Conservation (phyloP, 2,329 filamentous ascomycete genomes). For the Endoconidiophora polonica region DNA sequence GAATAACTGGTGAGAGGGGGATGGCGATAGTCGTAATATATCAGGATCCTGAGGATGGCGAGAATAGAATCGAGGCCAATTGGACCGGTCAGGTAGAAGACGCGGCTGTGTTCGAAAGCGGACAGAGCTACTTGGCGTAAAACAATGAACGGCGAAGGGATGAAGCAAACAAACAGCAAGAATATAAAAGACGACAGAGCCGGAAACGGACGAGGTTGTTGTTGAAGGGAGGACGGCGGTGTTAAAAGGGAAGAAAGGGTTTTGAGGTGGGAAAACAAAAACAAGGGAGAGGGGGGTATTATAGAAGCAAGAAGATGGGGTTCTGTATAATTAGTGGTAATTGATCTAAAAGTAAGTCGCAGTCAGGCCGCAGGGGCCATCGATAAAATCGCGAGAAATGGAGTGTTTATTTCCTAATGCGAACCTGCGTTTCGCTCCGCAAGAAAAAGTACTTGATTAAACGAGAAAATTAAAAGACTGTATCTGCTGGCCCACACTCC, state of each 20-base stretch:
- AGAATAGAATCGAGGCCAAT: not conserved
- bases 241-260: conserved; percentile 5
- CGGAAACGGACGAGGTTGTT: not conserved
- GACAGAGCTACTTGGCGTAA: not conserved
- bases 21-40: conserved; percentile 11
- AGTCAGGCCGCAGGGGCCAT: too few species aligned
- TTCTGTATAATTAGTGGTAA: too few species aligned
- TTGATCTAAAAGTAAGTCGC: too few species aligned
- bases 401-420: too few species aligned
- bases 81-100: not conserved
- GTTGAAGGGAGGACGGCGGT: not conserved
- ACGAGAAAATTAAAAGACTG: too few species aligned
- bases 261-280: conserved; percentile 1
- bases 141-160: not conserved
- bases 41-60: not conserved
- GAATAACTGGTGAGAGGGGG: conserved; percentile 1
- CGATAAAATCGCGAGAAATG: too few species aligned
- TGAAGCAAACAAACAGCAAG: not conserved
- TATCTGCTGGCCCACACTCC: too few species aligned
- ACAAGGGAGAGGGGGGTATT: not conserved
- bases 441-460: too few species aligned
- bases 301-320: not conserved
- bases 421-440: too few species aligned
- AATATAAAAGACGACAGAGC: not conserved
- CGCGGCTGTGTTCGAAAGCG: not conserved